Conservation (phyloP, 1,284 basidiomycete genomes). For the Pseudozyma flocculosa region DNA sequence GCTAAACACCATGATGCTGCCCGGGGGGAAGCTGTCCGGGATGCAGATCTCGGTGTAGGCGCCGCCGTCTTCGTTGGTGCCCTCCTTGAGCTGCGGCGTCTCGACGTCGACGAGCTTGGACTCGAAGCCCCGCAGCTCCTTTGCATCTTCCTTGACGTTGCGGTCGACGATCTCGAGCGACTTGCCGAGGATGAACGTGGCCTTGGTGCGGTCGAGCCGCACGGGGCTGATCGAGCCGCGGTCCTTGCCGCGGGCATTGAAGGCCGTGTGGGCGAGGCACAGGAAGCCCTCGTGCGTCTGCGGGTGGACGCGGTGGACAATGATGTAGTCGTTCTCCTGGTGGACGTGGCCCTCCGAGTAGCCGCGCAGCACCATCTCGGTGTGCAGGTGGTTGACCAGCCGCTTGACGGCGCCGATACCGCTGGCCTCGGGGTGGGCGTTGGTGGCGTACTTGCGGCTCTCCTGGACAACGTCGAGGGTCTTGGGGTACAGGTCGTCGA, state of each 20-base stretch:
- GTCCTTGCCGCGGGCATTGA: slow-evolving; percentile 36
- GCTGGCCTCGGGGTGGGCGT: slow-evolving; percentile 26
- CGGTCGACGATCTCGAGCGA: slow-evolving; percentile 35
- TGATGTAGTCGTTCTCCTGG: slow-evolving; percentile 48
- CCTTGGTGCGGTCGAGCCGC: slow-evolving; percentile 40
- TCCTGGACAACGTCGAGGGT: slow-evolving; percentile 47
- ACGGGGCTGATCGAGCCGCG: slow-evolving; percentile 43
- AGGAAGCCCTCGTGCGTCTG: slow-evolving; percentile 49
- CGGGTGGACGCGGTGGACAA: slow-evolving; percentile 51
- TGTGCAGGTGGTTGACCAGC: slow-evolving; percentile 49
- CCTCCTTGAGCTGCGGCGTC: slow-evolving; percentile 26
- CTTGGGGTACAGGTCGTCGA: slow-evolving; percentile 51
- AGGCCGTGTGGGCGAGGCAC: slow-evolving; percentile 47
- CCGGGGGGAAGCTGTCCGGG: slow-evolving; percentile 50
- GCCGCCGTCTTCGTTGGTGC: slow-evolving; percentile 15
- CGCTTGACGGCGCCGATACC: slow-evolving; percentile 45
- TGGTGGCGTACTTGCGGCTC: slow-evolving; percentile 36
- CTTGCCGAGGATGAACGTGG: slow-evolving; percentile 44
- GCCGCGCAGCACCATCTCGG: slow-evolving; percentile 49
- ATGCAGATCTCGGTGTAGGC: slow-evolving; percentile 43
- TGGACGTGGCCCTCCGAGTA: slow-evolving; percentile 50
- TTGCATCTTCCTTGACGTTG: slow-evolving; percentile 15
- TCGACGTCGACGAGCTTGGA: slow-evolving; percentile 44
- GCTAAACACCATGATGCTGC: slow-evolving; percentile 50
- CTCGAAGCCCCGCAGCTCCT: slow-evolving; percentile 34